Evolutionary conservation across 257 asterid species (phyloP).

Genomic region (Solanum chilense): DNA sequence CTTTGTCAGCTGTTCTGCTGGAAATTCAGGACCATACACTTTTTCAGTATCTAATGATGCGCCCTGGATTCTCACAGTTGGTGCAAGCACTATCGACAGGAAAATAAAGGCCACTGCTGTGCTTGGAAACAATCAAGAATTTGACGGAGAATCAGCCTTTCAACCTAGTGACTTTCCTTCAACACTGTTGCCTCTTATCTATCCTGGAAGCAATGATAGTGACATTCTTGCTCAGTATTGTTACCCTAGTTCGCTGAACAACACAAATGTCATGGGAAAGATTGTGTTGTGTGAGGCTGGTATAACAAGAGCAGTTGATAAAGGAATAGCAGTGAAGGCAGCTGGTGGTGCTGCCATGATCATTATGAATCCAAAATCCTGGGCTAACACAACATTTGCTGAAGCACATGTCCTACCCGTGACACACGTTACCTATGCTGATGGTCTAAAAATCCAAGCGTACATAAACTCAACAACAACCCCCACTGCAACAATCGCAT

Average conservation of each 20-base stretch:
- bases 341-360: too few relatives aligned
- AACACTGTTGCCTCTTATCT: background rate
- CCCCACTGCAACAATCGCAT: too few relatives aligned
- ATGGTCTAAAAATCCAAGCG: too few relatives aligned
- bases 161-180: background rate
- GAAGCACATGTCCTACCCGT: too few relatives aligned
- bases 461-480: too few relatives aligned
- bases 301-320: too few relatives aligned
- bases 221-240: background rate
- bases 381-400: too few relatives aligned
- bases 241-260: background rate
- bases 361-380: too few relatives aligned
- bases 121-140: background rate
- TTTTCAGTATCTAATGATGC: background rate
- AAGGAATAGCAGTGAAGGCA: too few relatives aligned
- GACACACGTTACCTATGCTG: too few relatives aligned
- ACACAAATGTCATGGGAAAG: background rate
- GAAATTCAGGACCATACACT: accelerated
- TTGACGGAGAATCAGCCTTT: background rate
- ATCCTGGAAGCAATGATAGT: background rate
- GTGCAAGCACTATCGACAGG: background rate
- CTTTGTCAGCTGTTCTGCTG: background rate
- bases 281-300: background rate
- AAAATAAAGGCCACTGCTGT: background rate
- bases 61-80: background rate